Percentiles rank a stretch among this genome's conserved stretches.
These are phyloP conservation scores for Wickerhamiella dianesei DNA, from an alignment of 805 yeast species.

Conservation along the genomic window DNA sequence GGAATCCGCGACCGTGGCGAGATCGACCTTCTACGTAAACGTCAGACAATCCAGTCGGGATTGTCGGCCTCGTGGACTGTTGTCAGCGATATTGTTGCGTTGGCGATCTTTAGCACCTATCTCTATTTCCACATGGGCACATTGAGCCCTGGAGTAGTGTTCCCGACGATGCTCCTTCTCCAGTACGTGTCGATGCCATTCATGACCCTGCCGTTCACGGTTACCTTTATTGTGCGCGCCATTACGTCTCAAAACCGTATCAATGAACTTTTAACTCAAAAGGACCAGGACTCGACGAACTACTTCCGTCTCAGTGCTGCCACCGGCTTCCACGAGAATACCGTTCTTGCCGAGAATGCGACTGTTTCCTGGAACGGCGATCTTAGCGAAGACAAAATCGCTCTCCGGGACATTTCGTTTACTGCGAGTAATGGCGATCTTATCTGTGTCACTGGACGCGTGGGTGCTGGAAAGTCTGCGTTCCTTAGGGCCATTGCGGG, in stretches of 20 bases:
- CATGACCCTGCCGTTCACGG: constrained; percentile 77
- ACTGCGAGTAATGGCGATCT: constrained; percentile 58
- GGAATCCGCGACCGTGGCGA: constrained; percentile 76
- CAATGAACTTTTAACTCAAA: constrained; percentile 50
- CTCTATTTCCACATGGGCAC: constrained; percentile 48
- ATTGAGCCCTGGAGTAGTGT: constrained; percentile 74
- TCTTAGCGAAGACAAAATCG: constrained; percentile 20
- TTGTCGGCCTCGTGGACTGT: constrained; percentile 34
- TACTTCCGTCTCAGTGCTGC: constrained; percentile 39
- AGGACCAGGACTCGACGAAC: constrained; percentile 66
- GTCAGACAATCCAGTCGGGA: constrained; percentile 43
- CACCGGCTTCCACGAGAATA: constrained; percentile 50
- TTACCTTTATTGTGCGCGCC: constrained; percentile 73
- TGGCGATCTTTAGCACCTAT: constrained; percentile 77
- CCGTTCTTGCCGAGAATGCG: constrained; percentile 25
- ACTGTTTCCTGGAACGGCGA: constrained; percentile 48
- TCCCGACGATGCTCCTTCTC: constrained; percentile 43
- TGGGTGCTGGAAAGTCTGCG: constrained; percentile 78
- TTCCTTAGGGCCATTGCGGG: constrained; percentile 64
- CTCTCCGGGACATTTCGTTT: constrained; percentile 37
- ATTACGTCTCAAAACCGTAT: constrained; percentile 46
- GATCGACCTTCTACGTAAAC: constrained; percentile 49
- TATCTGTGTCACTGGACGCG: constrained; percentile 71
- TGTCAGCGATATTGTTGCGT: constrained; percentile 78
- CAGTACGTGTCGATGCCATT: constrained; percentile 78